Evolutionary conservation across 179 eudicot genomes (phyloP).

Genomic region (Silene coronaria): DNA sequence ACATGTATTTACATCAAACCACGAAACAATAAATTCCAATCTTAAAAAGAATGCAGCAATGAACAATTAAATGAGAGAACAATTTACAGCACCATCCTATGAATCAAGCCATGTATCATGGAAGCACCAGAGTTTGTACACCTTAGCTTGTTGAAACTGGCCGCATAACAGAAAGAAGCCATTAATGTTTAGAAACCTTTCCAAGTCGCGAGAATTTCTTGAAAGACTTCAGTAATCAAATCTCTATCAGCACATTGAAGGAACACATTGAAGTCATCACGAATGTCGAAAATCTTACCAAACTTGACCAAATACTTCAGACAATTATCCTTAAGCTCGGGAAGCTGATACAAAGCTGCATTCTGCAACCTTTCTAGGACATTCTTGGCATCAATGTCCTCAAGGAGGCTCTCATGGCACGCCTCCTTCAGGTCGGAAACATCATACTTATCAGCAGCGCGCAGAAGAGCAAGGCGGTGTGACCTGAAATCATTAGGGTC

Average conservation of each 20-base stretch:
- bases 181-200: slow-evolving; percentile 57
- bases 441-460: slow-evolving; percentile 86
- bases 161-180: too few relatives aligned
- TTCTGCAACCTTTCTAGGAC: slow-evolving; percentile 77
- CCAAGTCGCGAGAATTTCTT: slow-evolving; percentile 75
- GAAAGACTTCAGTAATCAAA: slow-evolving; percentile 58
- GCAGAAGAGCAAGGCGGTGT: slow-evolving; percentile 61
- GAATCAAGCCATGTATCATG: not conserved
- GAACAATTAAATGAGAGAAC: not conserved
- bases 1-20: slow-evolving; percentile 16
- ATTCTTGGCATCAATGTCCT: slow-evolving; percentile 67
- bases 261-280: slow-evolving; percentile 65
- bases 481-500: slow-evolving; percentile 42
- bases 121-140: not conserved
- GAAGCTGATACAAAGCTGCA: slow-evolving; percentile 62
- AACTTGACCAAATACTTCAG: slow-evolving; percentile 70
- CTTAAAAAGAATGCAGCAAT: slow-evolving; percentile 16
- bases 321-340: slow-evolving; percentile 59
- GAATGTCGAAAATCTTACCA: slow-evolving; percentile 71
- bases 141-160: not conserved
- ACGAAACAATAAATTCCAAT: slow-evolving; percentile 13
- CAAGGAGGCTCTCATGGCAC: slow-evolving; percentile 67
- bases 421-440: slow-evolving; percentile 68
- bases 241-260: slow-evolving; percentile 70
- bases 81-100: not conserved